A percentile compares a stretch with the other conserved stretches of the same genome.
Conservation (phyloP, 2,329 filamentous ascomycete species). For the Apiospora kogelbergensis region DNA sequence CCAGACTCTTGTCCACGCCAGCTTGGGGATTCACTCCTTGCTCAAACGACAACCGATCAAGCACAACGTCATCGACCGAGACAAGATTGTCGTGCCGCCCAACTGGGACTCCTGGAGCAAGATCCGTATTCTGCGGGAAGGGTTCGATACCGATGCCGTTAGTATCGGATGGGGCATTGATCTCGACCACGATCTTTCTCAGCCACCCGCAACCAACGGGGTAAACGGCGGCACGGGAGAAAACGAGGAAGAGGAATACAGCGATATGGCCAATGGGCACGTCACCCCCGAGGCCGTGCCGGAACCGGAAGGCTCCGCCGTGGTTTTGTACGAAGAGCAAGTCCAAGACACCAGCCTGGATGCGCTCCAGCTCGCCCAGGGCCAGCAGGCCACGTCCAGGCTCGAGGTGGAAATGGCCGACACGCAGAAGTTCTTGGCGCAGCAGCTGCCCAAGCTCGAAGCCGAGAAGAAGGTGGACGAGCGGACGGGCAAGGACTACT, state of each 20-base stretch:
- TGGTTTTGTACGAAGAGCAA: constrained; percentile 74
- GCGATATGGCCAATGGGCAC: constrained; percentile 26
- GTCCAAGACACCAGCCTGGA: constrained; percentile 74
- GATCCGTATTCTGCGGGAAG: constrained; percentile 86
- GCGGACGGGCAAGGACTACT: constrained; percentile 37
- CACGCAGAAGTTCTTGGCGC: constrained; percentile 73
- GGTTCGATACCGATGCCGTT: constrained; percentile 86
- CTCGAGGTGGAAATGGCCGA: constrained; percentile 69
- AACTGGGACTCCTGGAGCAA: constrained; percentile 99
- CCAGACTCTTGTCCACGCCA: constrained; percentile 79
- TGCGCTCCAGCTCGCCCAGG: constrained; percentile 54
- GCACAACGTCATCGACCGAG: constrained; percentile 88
- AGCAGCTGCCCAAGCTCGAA: constrained; percentile 77
- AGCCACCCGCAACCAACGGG: background rate
- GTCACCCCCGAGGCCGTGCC: constrained; percentile 26
- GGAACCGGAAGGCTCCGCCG: constrained; percentile 59
- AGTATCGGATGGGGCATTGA: constrained; percentile 85
- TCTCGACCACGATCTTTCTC: constrained; percentile 57
- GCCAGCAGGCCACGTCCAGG: constrained; percentile 41
- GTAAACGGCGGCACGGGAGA: background rate
- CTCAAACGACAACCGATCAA: constrained; percentile 77
- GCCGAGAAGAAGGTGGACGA: constrained; percentile 55
- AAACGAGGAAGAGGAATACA: constrained; percentile 23
- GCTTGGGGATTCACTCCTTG: constrained; percentile 81
- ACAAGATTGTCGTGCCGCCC: constrained; percentile 90